Percentiles rank a stretch among this genome's conserved stretches.
phyloP scores from a whole-genome alignment of 495 filamentous ascomycete genomes.

The Neurospora sublineolata region DNA sequence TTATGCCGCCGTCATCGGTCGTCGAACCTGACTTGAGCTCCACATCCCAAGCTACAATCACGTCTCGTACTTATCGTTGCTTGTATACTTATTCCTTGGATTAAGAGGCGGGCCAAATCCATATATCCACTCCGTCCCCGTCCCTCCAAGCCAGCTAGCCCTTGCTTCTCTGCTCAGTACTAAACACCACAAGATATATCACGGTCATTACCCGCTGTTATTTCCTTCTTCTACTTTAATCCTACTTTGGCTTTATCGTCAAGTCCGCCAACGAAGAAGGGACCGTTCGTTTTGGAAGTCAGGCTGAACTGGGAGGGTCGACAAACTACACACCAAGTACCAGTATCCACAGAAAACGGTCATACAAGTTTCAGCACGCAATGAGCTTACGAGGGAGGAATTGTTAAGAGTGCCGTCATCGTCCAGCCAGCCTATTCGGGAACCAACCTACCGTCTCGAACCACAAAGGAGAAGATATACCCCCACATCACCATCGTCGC shows the following conservation, averaged over 20 bases:
- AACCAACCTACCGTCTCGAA: conserved; percentile 11
- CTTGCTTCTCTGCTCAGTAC: conserved; percentile 22
- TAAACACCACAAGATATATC: conserved; percentile 42
- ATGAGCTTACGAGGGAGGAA: conserved; percentile 23
- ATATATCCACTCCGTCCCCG: conserved; percentile 30
- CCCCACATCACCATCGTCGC: conserved; percentile 6
- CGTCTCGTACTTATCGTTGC: conserved; percentile 38
- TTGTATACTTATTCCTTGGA: conserved; percentile 34
- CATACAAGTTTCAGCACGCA: conserved; percentile 18
- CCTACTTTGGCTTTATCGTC: neutral
- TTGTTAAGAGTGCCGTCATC: conserved; percentile 15
- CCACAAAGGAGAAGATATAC: neutral
- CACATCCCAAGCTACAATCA: conserved; percentile 37
- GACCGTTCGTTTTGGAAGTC: neutral
- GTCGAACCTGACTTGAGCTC: conserved; percentile 32
- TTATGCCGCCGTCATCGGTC: conserved; percentile 43
- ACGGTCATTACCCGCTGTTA: conserved; percentile 27
- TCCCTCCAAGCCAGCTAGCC: conserved; percentile 5
- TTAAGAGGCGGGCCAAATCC: conserved; percentile 23
- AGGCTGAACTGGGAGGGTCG: neutral
- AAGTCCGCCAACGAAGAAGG: neutral
- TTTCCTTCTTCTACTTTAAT: neutral
- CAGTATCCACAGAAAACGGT: conserved; percentile 1
- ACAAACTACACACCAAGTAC: neutral
- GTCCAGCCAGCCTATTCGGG: conserved; percentile 20